phyloP scores from a whole-genome alignment of 108 stramenopile species.

The Nitzschia sp. region DNA sequence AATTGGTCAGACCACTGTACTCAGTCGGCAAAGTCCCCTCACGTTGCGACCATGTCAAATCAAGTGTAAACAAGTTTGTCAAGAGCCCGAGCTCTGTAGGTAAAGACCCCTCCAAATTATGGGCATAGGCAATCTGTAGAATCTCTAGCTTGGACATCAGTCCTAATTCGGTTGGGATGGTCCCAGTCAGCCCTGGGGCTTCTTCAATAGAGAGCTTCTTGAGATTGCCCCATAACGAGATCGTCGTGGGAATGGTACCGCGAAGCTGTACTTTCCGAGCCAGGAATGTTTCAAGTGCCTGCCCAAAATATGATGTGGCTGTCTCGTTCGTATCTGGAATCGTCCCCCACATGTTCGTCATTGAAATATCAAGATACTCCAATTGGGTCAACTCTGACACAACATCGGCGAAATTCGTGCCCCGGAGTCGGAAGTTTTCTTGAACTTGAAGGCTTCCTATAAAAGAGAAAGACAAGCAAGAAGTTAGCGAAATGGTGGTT shows the following conservation, averaged over 20 bases:
- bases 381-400: neutral
- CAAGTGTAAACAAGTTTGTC: conserved; percentile 3
- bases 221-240: conserved; percentile 19
- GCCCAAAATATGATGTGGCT: neutral
- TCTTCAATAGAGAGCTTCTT: neutral
- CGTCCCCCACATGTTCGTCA: conserved; percentile 12
- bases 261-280: neutral
- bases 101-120: conserved; percentile 16
- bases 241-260: conserved; percentile 27
- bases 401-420: conserved; percentile 23
- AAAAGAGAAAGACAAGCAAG: no score
- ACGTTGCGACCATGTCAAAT: neutral
- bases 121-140: neutral
- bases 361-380: conserved; percentile 25
- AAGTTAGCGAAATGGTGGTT: no score
- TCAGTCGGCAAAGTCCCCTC: conserved; percentile 17
- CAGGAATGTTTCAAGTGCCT: conserved; percentile 6
- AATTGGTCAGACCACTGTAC: neutral
- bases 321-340: conserved; percentile 6
- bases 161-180: conserved; percentile 11
- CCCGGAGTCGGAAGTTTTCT: no score
- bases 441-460: no score
- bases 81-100: conserved; percentile 20
- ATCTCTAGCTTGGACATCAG: neutral
- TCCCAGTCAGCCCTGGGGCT: neutral